Evolutionary conservation across 352 stramenopile species (phyloP), one percentile per base, ranked within the genome.

Genomic region (Pythium brassicae): DNA sequence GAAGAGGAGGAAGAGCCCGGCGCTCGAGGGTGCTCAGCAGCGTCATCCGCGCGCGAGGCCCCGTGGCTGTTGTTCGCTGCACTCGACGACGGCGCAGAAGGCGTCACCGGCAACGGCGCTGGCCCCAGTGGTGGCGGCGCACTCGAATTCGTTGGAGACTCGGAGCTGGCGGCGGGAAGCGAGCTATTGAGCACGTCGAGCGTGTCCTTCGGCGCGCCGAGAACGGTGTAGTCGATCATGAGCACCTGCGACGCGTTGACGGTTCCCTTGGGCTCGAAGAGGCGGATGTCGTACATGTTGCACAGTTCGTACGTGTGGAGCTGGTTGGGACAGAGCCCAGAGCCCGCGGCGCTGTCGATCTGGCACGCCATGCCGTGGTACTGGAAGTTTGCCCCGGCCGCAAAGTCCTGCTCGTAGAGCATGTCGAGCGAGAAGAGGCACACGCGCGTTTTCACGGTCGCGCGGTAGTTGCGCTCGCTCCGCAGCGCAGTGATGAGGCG

Each of bases 401-500:
- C 40, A 14, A 57, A 51, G 62, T 97, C 85, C 60, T 81, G 95
- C 27, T 69, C 60, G 71, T 97, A 76, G 50, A 97, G 67, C 1
- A 89, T 88, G 54, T 83, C 94, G 70, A 98, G 97, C 46, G 53
- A 73, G 42, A 96, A 62, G 20, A 88, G 79, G 7, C 77, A 68
- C 19, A 98, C 87, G 32, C 77, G 84, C 44, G 88, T 73, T 62
- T 97, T 97, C 56, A 98, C 97, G 68, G 96, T 90, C 69, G 97
- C 95, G 49, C 89, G 85, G 65, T 98, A 96, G 23, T 47, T 46
- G 48, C 34, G 53, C 40, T 62, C 56, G 12, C 27, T 62, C 48
- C 34, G 49, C 27, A 62, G 56, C 17, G 48, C n/a, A 12, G 50
- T 44, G 20, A 20, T 27, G 1, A 62, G 27, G 3, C 55, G 47